These are phyloP conservation scores for Yarrowia sp. DNA, from an alignment of 805 yeast genomes.

Conservation along the genomic window DNA sequence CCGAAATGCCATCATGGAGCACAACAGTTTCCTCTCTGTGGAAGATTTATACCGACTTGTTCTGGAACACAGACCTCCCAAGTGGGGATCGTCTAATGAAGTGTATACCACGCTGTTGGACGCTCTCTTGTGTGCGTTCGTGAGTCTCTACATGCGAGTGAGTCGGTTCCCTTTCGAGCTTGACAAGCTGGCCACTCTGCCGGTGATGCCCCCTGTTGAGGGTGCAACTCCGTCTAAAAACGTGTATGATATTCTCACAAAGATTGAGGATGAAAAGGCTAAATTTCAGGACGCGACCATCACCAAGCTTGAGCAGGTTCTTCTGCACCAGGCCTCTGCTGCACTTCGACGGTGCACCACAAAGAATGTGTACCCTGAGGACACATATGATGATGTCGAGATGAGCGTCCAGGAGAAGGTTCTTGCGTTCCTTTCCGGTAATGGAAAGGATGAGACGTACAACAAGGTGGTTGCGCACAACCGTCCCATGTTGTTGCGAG, in stretches of 20 bases:
- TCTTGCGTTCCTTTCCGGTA: not conserved
- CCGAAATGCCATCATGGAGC: not conserved
- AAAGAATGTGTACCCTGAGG: constrained; percentile 17
- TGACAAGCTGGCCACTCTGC: constrained; percentile 11
- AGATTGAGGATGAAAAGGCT: not conserved
- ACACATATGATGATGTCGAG: not conserved
- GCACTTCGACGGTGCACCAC: constrained; percentile 21
- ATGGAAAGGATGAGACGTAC: constrained; percentile 1
- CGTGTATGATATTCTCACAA: not conserved
- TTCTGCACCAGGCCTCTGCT: constrained; percentile 12
- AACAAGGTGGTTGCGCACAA: constrained; percentile 21
- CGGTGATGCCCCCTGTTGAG: not conserved
- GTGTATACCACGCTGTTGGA: constrained; percentile 13
- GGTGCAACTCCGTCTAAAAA: not conserved
- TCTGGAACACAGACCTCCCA: constrained; percentile 2
- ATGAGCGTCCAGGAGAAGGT: constrained; percentile 18
- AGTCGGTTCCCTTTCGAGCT: constrained; percentile 21
- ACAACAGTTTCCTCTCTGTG: constrained; percentile 1
- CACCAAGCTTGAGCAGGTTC: not conserved
- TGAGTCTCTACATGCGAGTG: constrained; percentile 18
- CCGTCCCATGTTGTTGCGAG: constrained; percentile 18
- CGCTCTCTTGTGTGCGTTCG: constrained; percentile 22
- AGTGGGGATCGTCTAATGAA: not conserved
- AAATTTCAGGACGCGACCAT: not conserved
- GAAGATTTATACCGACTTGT: constrained; percentile 23